Conservation (phyloP, 1,284 basidiomycete genomes). For the Rhodotorula sp. region DNA sequence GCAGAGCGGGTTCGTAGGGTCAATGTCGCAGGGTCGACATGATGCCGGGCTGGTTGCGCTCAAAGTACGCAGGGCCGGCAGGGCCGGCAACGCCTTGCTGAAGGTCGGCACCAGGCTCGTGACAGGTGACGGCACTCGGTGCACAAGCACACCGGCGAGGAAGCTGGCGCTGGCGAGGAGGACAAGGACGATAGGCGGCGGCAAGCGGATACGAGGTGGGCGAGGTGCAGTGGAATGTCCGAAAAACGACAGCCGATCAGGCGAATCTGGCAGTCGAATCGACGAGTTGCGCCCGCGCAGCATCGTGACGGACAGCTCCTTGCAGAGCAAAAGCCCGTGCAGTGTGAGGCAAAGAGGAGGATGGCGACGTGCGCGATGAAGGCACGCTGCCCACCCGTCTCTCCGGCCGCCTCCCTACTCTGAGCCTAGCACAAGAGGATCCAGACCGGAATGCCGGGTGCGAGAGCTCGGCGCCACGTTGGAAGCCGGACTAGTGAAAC, state of each 20-base stretch:
- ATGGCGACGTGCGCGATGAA: too few species aligned
- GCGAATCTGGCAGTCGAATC: not conserved
- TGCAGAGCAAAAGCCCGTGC: not conserved
- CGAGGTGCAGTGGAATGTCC: not conserved
- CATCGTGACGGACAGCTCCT: not conserved
- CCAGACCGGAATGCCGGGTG: too few species aligned
- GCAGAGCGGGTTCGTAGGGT: constrained; percentile 25
- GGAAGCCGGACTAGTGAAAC: too few species aligned
- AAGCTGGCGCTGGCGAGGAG: not conserved
- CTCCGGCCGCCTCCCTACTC: too few species aligned
- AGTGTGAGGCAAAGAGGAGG: not conserved
- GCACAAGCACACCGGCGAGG: not conserved
- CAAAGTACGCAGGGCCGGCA: not conserved
- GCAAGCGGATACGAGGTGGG: not conserved
- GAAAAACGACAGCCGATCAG: not conserved
- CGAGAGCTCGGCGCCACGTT: too few species aligned
- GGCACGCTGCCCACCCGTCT: too few species aligned
- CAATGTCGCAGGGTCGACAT: constrained; percentile 17
- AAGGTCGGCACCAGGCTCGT: not conserved
- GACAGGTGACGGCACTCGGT: not conserved
- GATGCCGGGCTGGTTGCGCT: not conserved
- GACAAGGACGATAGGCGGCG: not conserved
- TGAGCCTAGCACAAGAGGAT: too few species aligned
- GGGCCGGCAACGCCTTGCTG: not conserved
- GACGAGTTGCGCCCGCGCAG: not conserved